Evolutionary conservation across 2,329 filamentous ascomycete species (phyloP).

Genomic region (Claviceps sp.): DNA sequence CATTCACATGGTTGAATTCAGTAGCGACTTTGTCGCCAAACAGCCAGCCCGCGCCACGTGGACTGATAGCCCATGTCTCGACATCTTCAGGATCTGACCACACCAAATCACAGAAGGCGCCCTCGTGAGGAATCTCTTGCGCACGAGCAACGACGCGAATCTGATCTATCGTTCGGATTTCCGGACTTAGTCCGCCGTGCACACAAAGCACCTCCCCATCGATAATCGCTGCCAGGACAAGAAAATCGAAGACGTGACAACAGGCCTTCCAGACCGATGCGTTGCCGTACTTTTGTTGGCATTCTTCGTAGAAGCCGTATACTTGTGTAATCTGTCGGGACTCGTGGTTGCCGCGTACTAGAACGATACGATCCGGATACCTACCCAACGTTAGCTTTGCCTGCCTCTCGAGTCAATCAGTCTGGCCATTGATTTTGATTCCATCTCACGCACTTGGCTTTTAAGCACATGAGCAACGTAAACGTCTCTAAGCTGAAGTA

Average conservation of each 20-base stretch:
- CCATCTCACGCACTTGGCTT: slow-evolving; percentile 42
- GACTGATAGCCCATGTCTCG: slow-evolving; percentile 91
- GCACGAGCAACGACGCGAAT: slow-evolving; percentile 98
- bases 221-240: slow-evolving; percentile 92
- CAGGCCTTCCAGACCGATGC: slow-evolving; percentile 99
- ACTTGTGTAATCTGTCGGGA: slow-evolving; percentile 96
- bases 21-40: slow-evolving; percentile 96
- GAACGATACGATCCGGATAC: slow-evolving; percentile 88
- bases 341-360: slow-evolving; percentile 96
- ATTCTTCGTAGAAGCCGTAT: slow-evolving; percentile 98
- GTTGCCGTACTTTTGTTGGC: slow-evolving; percentile 94
- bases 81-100: slow-evolving; percentile 98
- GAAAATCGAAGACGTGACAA: slow-evolving; percentile 97
- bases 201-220: slow-evolving; percentile 98
- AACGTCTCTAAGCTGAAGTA: slow-evolving; percentile 98
- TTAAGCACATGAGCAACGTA: slow-evolving; percentile 89
- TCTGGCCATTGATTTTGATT: background rate
- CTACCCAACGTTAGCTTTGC: slow-evolving; percentile 27
- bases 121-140: slow-evolving; percentile 95
- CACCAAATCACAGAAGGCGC: slow-evolving; percentile 93
- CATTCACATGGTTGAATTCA: slow-evolving; percentile 96
- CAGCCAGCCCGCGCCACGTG: slow-evolving; percentile 90
- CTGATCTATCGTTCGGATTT: slow-evolving; percentile 95
- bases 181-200: slow-evolving; percentile 78
- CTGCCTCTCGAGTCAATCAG: background rate